Base-by-base conservation (phyloP, 495 filamentous ascomycete species). In the Aspergillus indologenus region DNA sequence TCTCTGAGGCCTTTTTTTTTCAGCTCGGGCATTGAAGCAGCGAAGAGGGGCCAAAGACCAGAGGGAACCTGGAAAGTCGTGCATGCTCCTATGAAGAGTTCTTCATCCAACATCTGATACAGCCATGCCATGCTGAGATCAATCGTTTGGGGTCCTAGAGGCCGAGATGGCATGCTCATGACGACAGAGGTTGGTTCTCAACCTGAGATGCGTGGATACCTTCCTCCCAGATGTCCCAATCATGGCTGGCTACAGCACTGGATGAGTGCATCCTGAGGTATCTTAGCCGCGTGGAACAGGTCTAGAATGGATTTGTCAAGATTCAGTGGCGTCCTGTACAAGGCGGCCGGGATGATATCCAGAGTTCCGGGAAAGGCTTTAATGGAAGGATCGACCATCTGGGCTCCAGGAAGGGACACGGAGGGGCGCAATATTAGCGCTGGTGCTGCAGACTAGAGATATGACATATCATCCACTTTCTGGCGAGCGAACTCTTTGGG, bases 241-340 rank as follows among this genome's bases (percentile, higher is more conserved):
- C 45, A 29, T 15, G 5, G 48, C 8, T 9, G 47, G 21, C 22
- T 17, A 48, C 45, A 46, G 23, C 29, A 31, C 43, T 62, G 57
- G 43, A 56, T 45, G 26, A 5, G 45, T 19, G 14, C 31, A 17
- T 44, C 21, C 44, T 26, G 57, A 49, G 57, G 50, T 17, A 56
- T 46, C 42, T 17, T 40, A 40, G 40, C 19, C 47, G 53, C 61
- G 54, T 64, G 43, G 63, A 56, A 65, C 59, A 65, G 52, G 56
- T 63, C 62, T 49, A 59, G 60, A 56, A 58, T 57, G 47, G 56
- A 46, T 62, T 68, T 64, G 65, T 65, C 63, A 61, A 55, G 49
- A 44, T 54, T 45, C 12, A 23, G 54, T 55, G 50, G 48, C 46
- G 54, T 59, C 43, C 55, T 58, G 50, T 46, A 24, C 53, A 52